phyloP scores from a whole-genome alignment of 108 stramenopile species.

The Chaetoceros tenuissimus region DNA sequence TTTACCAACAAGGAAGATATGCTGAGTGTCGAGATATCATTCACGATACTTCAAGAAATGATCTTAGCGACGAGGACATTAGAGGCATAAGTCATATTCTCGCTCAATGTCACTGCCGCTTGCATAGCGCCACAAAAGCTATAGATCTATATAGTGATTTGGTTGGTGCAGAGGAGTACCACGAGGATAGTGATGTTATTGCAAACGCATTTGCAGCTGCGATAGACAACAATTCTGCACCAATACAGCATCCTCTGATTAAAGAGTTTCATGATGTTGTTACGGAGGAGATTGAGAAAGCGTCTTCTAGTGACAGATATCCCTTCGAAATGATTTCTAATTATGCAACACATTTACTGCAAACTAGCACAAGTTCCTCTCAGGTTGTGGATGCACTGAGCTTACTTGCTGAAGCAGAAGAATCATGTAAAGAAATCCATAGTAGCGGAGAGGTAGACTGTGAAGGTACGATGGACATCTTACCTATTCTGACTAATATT shows the following conservation, averaged over 20 bases:
- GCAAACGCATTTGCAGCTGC: not conserved
- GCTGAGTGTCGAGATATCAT: not conserved
- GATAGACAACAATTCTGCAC: not conserved
- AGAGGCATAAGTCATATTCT: not conserved
- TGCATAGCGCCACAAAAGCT: not conserved
- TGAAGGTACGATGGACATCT: not conserved
- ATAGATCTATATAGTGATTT: not conserved
- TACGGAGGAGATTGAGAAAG: not conserved
- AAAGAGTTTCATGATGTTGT: not conserved
- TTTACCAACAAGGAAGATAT: not conserved
- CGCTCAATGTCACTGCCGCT: not conserved
- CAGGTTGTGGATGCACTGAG: not conserved
- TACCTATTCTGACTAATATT: not conserved
- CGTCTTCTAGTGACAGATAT: not conserved
- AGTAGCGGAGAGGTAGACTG: not conserved
- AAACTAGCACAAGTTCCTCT: not conserved
- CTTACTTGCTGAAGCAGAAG: not conserved
- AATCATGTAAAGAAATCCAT: not conserved
- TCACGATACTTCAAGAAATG: not conserved
- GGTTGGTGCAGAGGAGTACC: not conserved
- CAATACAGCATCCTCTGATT: not conserved
- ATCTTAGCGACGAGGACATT: not conserved
- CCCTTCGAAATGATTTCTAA: not conserved
- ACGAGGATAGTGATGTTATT: not conserved
- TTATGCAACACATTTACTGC: not conserved